Base-by-base conservation (phyloP, 1,284 basidiomycete species). In the Boletellus deceptivus region DNA sequence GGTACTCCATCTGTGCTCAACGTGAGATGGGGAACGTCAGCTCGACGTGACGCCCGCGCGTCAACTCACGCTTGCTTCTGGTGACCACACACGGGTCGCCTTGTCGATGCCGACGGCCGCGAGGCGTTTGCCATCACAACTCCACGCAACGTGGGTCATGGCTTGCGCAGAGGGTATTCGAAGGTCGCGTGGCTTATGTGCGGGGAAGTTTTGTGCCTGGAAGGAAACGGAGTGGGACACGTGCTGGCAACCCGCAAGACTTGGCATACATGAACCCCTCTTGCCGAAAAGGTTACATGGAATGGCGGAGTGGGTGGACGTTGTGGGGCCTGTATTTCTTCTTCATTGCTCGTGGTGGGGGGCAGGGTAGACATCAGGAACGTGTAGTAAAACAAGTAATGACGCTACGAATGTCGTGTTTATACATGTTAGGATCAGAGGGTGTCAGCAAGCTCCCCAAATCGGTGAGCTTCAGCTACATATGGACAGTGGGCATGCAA, bases 101-200 rank as follows among this genome's bases (percentile, higher is more conserved):
- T 84, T 88, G 71, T 91, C 89, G 43, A 89, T 81, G 1, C 89
- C 88, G 3, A 87, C 87, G 14, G 82, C 86, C 8, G 84, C 86
- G 14, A 91, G 71, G 53, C 85, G 83, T 69, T 84, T 84, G 10
- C 88, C 88, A 63, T 90, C 88, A 59, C 86, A 89, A 60, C 75
- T 90, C 88, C 88, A 91, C 0, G 86, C 84, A 45, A 89, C 80
- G 62, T 88, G 85, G 43, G 75, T 84, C 74, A 89, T 84, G 1
- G 79, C 74, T 56, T 84, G 81, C 10, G 77, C 65, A 42, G 79
- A 81, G 3, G 80, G 71, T 54, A 87, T 78, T n/a, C 83, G 78
- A 53, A 84, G 76, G 63, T 89, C 86, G 61, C 86, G 77, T 4
- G 86, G 86, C 61, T 85, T 84, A 67, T 88, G 87, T 2, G 86